These are phyloP conservation scores for Aphanomyces cochlioides DNA, from an alignment of 352 stramenopile species.

Conservation along the genomic window DNA sequence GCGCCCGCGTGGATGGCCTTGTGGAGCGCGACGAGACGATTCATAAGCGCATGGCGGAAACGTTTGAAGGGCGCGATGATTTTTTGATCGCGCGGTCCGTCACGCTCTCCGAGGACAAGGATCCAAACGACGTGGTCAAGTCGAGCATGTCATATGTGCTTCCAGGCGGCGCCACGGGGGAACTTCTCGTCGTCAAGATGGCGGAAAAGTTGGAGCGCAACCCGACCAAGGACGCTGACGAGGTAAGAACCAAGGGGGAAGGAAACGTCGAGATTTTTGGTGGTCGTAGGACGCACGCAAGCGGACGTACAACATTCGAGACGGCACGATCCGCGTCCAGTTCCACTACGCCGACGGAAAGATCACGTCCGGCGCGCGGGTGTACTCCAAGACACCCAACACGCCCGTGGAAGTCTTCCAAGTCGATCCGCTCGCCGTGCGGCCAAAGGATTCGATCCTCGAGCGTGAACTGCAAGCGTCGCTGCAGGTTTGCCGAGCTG, in stretches of 20 bases:
- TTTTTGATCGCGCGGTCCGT: conserved; percentile 80
- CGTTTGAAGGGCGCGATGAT: conserved; percentile 84
- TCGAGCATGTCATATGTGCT: conserved; percentile 62
- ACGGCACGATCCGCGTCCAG: conserved; percentile 83
- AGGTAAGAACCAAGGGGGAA: conserved; percentile 25
- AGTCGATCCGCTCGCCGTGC: conserved; percentile 56
- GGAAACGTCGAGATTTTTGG: background rate
- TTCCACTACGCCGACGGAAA: conserved; percentile 92
- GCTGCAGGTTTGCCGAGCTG: conserved; percentile 41
- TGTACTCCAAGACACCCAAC: conserved; percentile 75
- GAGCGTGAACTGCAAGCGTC: conserved; percentile 63
- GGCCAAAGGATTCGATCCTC: conserved; percentile 69
- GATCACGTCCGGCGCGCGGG: conserved; percentile 77
- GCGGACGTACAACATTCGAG: conserved; percentile 87
- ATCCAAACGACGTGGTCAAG: conserved; percentile 53
- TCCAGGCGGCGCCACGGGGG: conserved; percentile 58
- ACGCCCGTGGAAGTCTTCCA: conserved; percentile 68
- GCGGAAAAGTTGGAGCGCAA: conserved; percentile 89
- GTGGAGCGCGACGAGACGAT: conserved; percentile 83
- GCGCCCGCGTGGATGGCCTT: conserved; percentile 85
- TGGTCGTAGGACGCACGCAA: conserved; percentile 66
- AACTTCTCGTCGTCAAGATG: conserved; percentile 90
- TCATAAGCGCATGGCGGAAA: conserved; percentile 81
- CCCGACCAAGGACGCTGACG: conserved; percentile 42
- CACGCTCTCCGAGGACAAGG: conserved; percentile 63